Conservation (phyloP, 805 yeast genomes). For the Candida orba region DNA sequence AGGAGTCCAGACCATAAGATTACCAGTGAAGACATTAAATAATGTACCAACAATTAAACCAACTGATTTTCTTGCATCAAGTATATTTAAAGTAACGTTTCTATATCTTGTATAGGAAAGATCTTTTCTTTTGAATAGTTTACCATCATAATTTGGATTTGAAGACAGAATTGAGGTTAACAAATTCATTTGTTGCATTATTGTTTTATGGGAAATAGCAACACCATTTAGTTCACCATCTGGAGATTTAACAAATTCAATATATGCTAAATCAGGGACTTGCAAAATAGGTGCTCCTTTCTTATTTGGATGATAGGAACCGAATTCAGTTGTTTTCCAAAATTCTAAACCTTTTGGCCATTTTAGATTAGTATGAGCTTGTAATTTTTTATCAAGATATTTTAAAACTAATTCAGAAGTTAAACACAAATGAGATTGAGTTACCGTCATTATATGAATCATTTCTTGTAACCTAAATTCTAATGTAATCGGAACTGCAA, state of each 20-base stretch:
- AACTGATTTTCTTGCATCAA: constrained; percentile 71
- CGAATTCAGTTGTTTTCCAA: constrained; percentile 86
- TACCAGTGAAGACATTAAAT: constrained; percentile 80
- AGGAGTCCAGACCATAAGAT: constrained; percentile 72
- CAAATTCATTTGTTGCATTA: constrained; percentile 81
- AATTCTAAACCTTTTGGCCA: constrained; percentile 73
- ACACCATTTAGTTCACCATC: constrained; percentile 91
- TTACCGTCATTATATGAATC: constrained; percentile 58
- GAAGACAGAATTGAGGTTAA: constrained; percentile 63
- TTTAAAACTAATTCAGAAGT: constrained; percentile 76
- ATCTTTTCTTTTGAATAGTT: constrained; percentile 45
- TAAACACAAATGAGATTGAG: constrained; percentile 71
- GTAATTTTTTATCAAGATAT: constrained; percentile 56
- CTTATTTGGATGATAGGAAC: constrained; percentile 55
- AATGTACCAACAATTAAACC: constrained; percentile 81
- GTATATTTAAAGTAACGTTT: constrained; percentile 53
- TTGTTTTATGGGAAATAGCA: constrained; percentile 82
- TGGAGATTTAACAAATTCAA: constrained; percentile 86
- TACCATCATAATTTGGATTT: constrained; percentile 40
- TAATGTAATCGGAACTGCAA: constrained; percentile 88
- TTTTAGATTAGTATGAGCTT: constrained; percentile 37
- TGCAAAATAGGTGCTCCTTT: constrained; percentile 58
- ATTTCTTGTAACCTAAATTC: constrained; percentile 64
- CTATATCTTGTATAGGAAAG: constrained; percentile 39
- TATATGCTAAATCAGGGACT: constrained; percentile 82